phyloP scores from a whole-genome alignment of 2,329 filamentous ascomycete species.

The Xylaria sp. region DNA sequence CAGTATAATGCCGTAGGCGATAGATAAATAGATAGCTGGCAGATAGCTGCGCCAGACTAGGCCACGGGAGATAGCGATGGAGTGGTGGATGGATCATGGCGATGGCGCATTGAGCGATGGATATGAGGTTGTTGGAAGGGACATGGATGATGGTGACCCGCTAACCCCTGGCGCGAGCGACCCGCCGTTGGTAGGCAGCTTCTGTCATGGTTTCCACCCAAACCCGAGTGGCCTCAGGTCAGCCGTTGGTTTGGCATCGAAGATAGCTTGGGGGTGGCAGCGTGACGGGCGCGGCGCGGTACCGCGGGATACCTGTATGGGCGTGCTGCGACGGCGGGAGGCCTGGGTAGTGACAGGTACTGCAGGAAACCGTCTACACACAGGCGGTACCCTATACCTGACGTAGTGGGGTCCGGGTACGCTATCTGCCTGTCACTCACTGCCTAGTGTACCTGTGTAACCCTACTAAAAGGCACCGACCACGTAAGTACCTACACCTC shows the following conservation, averaged over 20 bases:
- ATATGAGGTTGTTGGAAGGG: slow-evolving; percentile 21
- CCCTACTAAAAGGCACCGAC: too few relatives aligned
- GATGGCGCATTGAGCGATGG: slow-evolving; percentile 23
- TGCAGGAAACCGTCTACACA: too few relatives aligned
- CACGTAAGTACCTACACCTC: too few relatives aligned
- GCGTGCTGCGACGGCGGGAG: too few relatives aligned
- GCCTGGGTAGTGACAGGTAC: neutral
- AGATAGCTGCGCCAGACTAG: too few relatives aligned
- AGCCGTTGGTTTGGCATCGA: slow-evolving; percentile 10
- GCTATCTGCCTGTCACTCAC: too few relatives aligned
- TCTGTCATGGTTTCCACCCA: slow-evolving; percentile 13
- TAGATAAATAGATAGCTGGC: neutral
- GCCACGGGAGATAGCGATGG: neutral
- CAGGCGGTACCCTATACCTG: too few relatives aligned
- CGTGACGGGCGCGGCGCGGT: too few relatives aligned
- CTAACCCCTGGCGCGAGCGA: slow-evolving; percentile 19
- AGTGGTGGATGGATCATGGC: neutral
- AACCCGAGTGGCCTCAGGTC: slow-evolving; percentile 2
- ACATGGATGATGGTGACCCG: slow-evolving; percentile 20
- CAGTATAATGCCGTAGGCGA: neutral
- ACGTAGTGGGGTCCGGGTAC: too few relatives aligned
- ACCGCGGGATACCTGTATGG: too few relatives aligned
- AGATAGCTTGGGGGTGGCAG: neutral
- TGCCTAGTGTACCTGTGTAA: too few relatives aligned
- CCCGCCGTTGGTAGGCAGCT: slow-evolving; percentile 4